Conservation (phyloP, 176 grass and related monocot genomes). For the Neostapfia colusana region DNA sequence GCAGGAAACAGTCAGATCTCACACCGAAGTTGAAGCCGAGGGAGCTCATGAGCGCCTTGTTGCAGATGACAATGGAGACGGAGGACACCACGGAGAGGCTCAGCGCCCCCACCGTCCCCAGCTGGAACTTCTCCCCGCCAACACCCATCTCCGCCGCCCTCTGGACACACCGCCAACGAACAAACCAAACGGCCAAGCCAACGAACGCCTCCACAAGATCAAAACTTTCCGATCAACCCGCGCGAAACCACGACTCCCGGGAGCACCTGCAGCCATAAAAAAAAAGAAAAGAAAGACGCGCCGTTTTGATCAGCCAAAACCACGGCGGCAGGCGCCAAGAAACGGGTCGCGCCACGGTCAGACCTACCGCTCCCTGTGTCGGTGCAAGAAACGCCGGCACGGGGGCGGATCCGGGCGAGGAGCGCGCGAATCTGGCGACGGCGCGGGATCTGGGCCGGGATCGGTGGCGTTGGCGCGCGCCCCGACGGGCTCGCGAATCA, state of each 20-base stretch:
- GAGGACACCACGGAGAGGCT: constrained; percentile 92
- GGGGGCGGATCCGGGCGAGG: constrained; percentile 37
- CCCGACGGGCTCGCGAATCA: constrained; percentile 41
- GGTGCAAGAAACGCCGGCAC: not conserved
- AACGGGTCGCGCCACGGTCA: constrained; percentile 1
- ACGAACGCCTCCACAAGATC: constrained; percentile 22
- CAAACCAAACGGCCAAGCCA: not conserved
- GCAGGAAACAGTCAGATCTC: constrained; percentile 58
- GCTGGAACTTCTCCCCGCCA: constrained; percentile 78
- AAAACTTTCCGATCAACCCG: constrained; percentile 17
- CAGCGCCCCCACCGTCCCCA: constrained; percentile 92
- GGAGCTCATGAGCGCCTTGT: constrained; percentile 95
- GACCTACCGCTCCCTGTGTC: constrained; percentile 16
- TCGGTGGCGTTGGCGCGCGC: constrained; percentile 39
- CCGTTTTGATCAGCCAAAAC: constrained; percentile 45
- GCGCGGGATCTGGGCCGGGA: constrained; percentile 29
- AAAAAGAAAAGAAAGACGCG: not conserved
- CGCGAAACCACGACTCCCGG: constrained; percentile 3
- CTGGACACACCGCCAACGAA: not conserved
- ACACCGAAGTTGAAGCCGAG: constrained; percentile 95
- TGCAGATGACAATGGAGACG: constrained; percentile 97
- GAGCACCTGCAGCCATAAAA: constrained; percentile 38
- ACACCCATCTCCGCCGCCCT: constrained; percentile 63
- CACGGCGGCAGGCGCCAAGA: not conserved
- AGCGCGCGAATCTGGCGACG: constrained; percentile 34